Evolutionary conservation across 2,329 filamentous ascomycete species (phyloP), one percentile per base, ranked within the genome.

Genomic region (Fusarium longipes): DNA sequence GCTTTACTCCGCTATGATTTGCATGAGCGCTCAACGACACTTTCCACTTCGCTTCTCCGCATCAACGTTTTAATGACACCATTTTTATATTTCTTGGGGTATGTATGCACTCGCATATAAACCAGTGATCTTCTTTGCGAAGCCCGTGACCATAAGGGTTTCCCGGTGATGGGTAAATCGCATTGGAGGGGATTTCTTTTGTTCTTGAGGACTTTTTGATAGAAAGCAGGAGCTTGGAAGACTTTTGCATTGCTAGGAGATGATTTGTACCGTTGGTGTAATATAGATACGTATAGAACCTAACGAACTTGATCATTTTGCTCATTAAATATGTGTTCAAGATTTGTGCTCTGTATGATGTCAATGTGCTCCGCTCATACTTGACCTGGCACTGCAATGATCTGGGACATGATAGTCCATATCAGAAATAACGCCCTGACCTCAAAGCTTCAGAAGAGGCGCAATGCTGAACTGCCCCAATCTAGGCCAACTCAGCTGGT

Each of bases 271-370:
- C 70, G 62, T 69, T 70, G 59, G 65, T 63, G 58, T 64, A 58
- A 58, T 63, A 58, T 63, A 70, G 54, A 73, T 72, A 62, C 48
- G 38, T 67, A 68, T 59, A 57, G 61, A 64, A 69, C 61, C 57
- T 53, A 56, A 71, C 58, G 45, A 52, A 71, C 53, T 67, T 64
- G 53, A 61, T 63, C 59, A 59, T 57, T 69, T 52, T 63, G 45
- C 59, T 55, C 51, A 44, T 62, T 53, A 44, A 42, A 36, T 17
- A 20, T 18, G 20, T 8, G 39, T 40, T 40, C 36, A 18, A 57
- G n/a, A 33, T 40, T n/a, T 30, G 25, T 18, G 17, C 9, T 44
- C 43, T 43, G 50, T 45, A 35, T 20, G 38, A 65, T 17, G 33
- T 50, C 44, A 62, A 64, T 20, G 22, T 58, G 35, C 29, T 39